Conservation (phyloP, 371 early-diverging fungal species). For the Dichotomocladium elegans region DNA sequence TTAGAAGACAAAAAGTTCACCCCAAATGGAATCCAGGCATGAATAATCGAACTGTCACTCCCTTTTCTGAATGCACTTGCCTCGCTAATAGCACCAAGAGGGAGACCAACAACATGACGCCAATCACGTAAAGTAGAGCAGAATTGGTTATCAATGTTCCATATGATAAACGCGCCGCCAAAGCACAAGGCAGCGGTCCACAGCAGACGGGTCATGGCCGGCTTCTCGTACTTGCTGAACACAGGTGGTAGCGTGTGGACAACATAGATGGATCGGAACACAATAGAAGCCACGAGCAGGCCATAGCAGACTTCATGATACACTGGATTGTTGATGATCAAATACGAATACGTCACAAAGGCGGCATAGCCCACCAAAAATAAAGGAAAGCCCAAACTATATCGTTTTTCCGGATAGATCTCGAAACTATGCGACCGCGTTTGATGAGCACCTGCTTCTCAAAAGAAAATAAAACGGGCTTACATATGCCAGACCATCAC, state of each 20-base stretch:
- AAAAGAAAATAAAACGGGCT: constrained; percentile 2
- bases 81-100: constrained; percentile 49
- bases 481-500: constrained; percentile 45
- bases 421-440: constrained; percentile 42
- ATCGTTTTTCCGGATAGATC: constrained; percentile 35
- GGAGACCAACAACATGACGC: constrained; percentile 43
- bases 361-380: constrained; percentile 47
- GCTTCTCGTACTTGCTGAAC: constrained; percentile 22
- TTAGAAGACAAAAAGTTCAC: background rate
- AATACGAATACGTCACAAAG: constrained; percentile 60
- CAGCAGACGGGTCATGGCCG: constrained; percentile 27
- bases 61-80: no score
- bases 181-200: constrained; percentile 43
- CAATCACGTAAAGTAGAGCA: constrained; percentile 53
- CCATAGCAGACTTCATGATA: constrained; percentile 75
- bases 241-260: constrained; percentile 23
- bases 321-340: constrained; percentile 65
- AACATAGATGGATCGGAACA: constrained; percentile 45
- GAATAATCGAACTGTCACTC: no score
- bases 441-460: constrained; percentile 12
- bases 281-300: constrained; percentile 42
- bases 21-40: constrained; percentile 24
- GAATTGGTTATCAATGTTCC: constrained; percentile 79
- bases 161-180: constrained; percentile 60
- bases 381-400: constrained; percentile 33